Evolutionary conservation across 2,329 filamentous ascomycete genomes (phyloP), one percentile per base, ranked within the genome.

Genomic region (Ceratocystis huliohia): DNA sequence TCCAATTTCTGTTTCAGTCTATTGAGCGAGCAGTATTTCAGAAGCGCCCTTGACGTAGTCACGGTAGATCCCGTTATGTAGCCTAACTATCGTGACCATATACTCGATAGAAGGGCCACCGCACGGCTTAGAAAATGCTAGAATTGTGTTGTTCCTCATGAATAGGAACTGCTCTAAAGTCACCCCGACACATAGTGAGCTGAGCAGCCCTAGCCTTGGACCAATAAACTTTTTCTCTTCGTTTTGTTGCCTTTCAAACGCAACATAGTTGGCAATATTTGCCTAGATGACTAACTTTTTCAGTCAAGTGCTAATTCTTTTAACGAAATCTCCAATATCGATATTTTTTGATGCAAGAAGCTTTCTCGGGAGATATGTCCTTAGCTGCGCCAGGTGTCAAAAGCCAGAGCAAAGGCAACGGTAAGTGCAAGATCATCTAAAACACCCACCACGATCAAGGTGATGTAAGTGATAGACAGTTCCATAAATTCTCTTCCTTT

Each of bases 391-490:
- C 64, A 25, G 0, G 85, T 88, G 8, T 86, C 86, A 72, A 88
- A 88, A 22, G 85, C 86, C 46, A 88, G 74, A 2, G 86, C 84
- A 1, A 88, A 78, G 1, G 86, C 88, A 5, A 88, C 85, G 61
- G 86, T 86, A 7, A 88, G 76, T 0, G 85, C 84, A 1, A 88
- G 73, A 68, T 85, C 85, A 74, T 88, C 85, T 0, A 85, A 85
- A 1, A 88, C 84, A 33, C 85, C 85, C 1, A 88, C 84, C 28
- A 87, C 85, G 61, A 88, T 81, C 50, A 88, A 81, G 6, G 84
- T 87, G 66, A 88, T 81, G 20, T 84, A 82, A 45, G 85, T 82
- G 66, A 88, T 86, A 64, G 88, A 80, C 64, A 88, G 84, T 28
- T 83, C 78, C 71, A 88, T 77, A 71, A 88, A 87, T 17, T 81